phyloP scores from a whole-genome alignment of 208 protist species.

The Wallacemonas sp. region DNA sequence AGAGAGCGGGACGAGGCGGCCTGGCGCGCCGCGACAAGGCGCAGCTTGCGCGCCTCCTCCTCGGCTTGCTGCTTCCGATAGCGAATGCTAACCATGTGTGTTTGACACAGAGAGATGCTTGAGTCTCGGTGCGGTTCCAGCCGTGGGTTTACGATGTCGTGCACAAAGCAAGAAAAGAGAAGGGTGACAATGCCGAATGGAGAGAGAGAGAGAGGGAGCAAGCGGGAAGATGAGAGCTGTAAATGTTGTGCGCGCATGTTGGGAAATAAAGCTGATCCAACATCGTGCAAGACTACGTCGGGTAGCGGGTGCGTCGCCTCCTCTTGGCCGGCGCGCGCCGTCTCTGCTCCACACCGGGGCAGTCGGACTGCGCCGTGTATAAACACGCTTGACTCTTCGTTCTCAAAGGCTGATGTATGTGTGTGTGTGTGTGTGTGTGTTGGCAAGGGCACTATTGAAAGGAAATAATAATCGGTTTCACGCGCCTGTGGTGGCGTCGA shows the following conservation, averaged over 20 bases:
- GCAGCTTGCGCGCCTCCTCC: slow-evolving; percentile 40
- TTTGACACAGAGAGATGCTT: background rate
- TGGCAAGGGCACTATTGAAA: background rate
- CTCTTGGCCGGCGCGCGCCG: too few relatives aligned
- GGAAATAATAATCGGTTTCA: too few relatives aligned
- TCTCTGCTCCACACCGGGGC: too few relatives aligned
- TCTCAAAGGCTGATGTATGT: background rate
- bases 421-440: slow-evolving; percentile 10
- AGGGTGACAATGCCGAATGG: too few relatives aligned
- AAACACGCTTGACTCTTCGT: too few relatives aligned
- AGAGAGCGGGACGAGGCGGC: slow-evolving; percentile 37
- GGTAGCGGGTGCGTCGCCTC: too few relatives aligned
- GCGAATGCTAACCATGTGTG: slow-evolving; percentile 56
- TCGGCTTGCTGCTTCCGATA: slow-evolving; percentile 52
- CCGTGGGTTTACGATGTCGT: background rate
- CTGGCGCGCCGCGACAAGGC: slow-evolving; percentile 45
- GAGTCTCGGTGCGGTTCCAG: background rate
- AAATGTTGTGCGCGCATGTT: too few relatives aligned
- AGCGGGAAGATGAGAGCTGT: background rate
- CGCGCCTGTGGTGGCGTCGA: too few relatives aligned
- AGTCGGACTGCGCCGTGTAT: too few relatives aligned
- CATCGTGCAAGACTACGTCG: too few relatives aligned
- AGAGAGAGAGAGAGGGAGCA: slow-evolving; percentile 5
- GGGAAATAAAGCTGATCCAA: too few relatives aligned
- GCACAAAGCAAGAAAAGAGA: background rate